Percentiles rank a stretch among this genome's conserved stretches.
phyloP scores from a whole-genome alignment of 441 rosid species.

The Adansonia rubrostipa region DNA sequence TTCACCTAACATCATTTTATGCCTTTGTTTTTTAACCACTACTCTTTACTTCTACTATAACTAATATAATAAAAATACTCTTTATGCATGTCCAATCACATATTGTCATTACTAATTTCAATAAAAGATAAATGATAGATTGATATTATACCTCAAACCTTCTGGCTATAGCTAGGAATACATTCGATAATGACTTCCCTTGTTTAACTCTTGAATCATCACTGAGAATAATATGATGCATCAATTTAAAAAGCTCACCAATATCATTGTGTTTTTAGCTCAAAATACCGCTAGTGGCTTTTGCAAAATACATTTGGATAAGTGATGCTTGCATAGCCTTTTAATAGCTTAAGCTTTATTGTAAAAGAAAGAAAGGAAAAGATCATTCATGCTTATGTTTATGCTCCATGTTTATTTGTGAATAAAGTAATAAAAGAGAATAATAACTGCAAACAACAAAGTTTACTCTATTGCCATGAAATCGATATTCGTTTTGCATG shows the following conservation, averaged over 20 bases:
- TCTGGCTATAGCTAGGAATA: slow-evolving; percentile 85
- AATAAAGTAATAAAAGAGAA: not conserved
- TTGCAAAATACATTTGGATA: slow-evolving; percentile 44
- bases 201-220: slow-evolving; percentile 94
- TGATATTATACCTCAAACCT: slow-evolving; percentile 76
- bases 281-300: slow-evolving; percentile 77
- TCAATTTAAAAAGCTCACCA: slow-evolving; percentile 75
- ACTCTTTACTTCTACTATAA: not conserved
- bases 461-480: slow-evolving; percentile 78
- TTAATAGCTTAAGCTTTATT: slow-evolving; percentile 16
- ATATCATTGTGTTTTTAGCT: slow-evolving; percentile 81
- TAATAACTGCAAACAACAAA: slow-evolving; percentile 8
- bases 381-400: not conserved
- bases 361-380: not conserved
- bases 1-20: not conserved
- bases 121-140: not conserved
- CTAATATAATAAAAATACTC: not conserved
- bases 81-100: slow-evolving; percentile 10
- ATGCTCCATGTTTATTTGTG: not conserved
- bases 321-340: not conserved
- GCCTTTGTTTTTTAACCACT: slow-evolving; percentile 1
- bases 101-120: not conserved
- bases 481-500: slow-evolving; percentile 80
- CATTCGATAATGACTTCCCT: slow-evolving; percentile 91
- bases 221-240: slow-evolving; percentile 91